Base-by-base conservation (phyloP, 306 rosid genomes). In the Leucaena leucocephala region DNA sequence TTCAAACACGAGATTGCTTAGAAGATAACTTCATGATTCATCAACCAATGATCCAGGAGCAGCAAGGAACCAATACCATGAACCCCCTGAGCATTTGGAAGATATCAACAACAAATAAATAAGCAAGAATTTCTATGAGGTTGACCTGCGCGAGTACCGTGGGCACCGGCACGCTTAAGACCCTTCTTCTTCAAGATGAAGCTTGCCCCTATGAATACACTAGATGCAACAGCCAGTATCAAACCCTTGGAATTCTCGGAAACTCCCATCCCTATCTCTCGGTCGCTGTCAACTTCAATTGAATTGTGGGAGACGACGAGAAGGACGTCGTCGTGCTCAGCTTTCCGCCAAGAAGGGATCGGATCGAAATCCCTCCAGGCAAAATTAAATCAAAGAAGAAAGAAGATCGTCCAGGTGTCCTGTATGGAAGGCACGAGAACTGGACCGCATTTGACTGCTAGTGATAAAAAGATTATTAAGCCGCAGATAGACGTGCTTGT, bases 161-260 rank as follows among this genome's bases (percentile, higher is more conserved):
- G 76, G 7, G 91, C 83, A 58, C 86, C 97, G 58, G 98, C 97
- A 43, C 85, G 89, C 82, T 94, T 91, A 68, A 94, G 98, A 44
- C 98, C 98, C 44, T 91, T 94, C 90, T 92, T 94, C 94, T 94
- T 94, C 88, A 94, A 79, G 84, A 94, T 94, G 80, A 94, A 94
- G 79, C 98, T 94, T 1, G 95, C 61, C 7, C 98, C 98, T 2
- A 91, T 90, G 88, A 94, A 94, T 55, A 81, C 96, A 72, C 98
- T 94, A 5, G 98, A 94, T 17, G 84, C 86, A 87, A 94, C 68
- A 0, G 97, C 98, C 3, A 94, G 88, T 48, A 91, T 73, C 81
- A 94, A 54, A 2, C 98, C 98, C 71, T 84, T 92, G 40, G 72
- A 57, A 55, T 94, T 94, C 78, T 94, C 97, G 10, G 96, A 90